These are phyloP conservation scores for Meyerozyma sp. DNA, from an alignment of 1,139 yeast species.

Conservation along the genomic window DNA sequence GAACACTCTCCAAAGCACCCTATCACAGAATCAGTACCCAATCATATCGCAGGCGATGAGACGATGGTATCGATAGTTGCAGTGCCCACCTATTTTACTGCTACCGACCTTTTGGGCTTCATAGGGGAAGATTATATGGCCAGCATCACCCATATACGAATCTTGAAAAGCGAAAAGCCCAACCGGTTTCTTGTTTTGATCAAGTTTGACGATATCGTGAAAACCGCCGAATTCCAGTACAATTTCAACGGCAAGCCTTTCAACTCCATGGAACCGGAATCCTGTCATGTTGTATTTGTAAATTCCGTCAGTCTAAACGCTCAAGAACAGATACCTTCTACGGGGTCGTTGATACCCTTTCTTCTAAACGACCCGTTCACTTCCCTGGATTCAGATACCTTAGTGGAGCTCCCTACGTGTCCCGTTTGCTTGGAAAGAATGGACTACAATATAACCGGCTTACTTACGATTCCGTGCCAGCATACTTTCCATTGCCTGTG, in stretches of 20 bases:
- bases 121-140: conserved; percentile 58
- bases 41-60: conserved; percentile 38
- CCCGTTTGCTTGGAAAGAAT: conserved; percentile 90
- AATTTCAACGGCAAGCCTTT: conserved; percentile 70
- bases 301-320: conserved; percentile 47
- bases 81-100: conserved; percentile 82
- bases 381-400: conserved; percentile 9
- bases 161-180: conserved; percentile 61
- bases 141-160: conserved; percentile 66
- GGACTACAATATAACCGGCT: conserved; percentile 78
- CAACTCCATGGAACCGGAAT: conserved; percentile 85
- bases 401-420: conserved; percentile 80
- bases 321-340: conserved; percentile 9
- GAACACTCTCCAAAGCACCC: neutral
- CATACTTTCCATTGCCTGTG: conserved; percentile 93
- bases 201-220: conserved; percentile 55
- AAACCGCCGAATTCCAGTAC: conserved; percentile 60
- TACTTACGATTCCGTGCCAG: conserved; percentile 85
- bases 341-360: conserved; percentile 51
- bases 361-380: conserved; percentile 73
- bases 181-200: conserved; percentile 73
- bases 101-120: conserved; percentile 77
- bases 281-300: conserved; percentile 72
- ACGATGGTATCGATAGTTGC: conserved; percentile 76
- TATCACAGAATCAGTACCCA: neutral